Base-by-base conservation (phyloP, 2,329 filamentous ascomycete genomes). In the Fusarium aywerte region DNA sequence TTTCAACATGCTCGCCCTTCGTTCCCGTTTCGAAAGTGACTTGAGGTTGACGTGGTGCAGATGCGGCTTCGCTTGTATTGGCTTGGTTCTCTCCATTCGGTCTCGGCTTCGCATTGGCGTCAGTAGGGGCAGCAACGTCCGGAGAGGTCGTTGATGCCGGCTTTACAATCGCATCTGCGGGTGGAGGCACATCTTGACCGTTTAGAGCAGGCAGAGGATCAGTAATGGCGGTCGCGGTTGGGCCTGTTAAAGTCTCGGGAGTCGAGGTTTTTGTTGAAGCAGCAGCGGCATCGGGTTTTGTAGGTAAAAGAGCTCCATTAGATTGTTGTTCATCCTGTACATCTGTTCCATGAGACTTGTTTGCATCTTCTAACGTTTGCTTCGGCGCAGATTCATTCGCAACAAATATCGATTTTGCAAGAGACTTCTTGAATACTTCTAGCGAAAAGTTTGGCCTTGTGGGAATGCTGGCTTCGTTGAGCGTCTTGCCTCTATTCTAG, bases 401-500 rank as follows among this genome's bases (percentile, higher is more conserved):
- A 49, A 71, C 58, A 25, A 73, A 70, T 33, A 69, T 55, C 9
- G 75, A 70, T 68, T 74, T 74, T 11, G 73, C 74, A 10, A 81
- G 68, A 10, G 78, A 77, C 55, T 78, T 78, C 65, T 80, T 81
- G 31, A 82, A 68, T 16, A 74, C 75, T 60, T 84, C 80, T 33
- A 83, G 80, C 58, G 81, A 79, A 48, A 81, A 76, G 65, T 78
- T 77, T 57, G 80, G 82, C 64, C 83, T 81, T 55, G 79, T 65
- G 48, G 87, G 86, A 58, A 88, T 83, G 71, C 80, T 83, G 48
- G 78, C 77, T 74, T 87, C 85, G 70, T 84, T 83, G 38, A 89
- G 78, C 58, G 77, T 79, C 67, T 76, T 79, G 53, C 76, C 76
- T 69, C 78, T 80, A 39, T 40, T 49, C n/a, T 38, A 29, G 20